These are phyloP conservation scores for Perkinsus marinus DNA, from an alignment of 169 alveolate species.

Conservation along the genomic window DNA sequence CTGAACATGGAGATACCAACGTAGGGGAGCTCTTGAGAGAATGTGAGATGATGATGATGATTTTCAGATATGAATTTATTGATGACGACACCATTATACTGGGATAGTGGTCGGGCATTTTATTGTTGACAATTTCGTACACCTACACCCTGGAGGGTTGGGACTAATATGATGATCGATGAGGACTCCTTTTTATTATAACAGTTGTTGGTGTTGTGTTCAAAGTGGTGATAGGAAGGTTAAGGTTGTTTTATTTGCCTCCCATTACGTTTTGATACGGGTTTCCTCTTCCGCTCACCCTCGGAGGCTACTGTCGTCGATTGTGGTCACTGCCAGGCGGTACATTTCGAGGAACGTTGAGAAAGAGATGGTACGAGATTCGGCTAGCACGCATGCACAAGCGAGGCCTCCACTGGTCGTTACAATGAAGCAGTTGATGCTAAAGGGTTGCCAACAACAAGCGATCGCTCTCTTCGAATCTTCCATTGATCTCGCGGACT, in stretches of 20 bases:
- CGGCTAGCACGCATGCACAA: background rate
- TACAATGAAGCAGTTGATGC: background rate
- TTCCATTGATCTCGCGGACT: background rate
- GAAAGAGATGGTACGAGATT: background rate
- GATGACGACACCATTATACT: background rate
- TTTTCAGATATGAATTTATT: background rate
- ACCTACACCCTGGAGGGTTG: background rate
- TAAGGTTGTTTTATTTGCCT: no score
- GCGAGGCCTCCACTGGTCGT: background rate
- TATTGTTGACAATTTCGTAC: background rate
- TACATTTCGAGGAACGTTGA: background rate
- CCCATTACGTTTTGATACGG: no score
- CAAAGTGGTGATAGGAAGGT: no score
- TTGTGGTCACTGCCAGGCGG: no score
- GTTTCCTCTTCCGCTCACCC: no score
- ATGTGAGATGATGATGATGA: no score
- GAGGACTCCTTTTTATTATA: background rate
- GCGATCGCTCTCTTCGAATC: background rate
- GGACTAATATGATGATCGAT: background rate
- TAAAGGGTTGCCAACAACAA: background rate
- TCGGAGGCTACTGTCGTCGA: no score
- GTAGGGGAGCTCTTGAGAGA: background rate
- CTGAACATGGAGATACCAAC: constrained; percentile 60
- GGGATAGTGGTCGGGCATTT: background rate
- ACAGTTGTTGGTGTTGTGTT: no score